Evolutionary conservation across 352 stramenopile genomes (phyloP).

Genomic region (Peronospora tabacina): DNA sequence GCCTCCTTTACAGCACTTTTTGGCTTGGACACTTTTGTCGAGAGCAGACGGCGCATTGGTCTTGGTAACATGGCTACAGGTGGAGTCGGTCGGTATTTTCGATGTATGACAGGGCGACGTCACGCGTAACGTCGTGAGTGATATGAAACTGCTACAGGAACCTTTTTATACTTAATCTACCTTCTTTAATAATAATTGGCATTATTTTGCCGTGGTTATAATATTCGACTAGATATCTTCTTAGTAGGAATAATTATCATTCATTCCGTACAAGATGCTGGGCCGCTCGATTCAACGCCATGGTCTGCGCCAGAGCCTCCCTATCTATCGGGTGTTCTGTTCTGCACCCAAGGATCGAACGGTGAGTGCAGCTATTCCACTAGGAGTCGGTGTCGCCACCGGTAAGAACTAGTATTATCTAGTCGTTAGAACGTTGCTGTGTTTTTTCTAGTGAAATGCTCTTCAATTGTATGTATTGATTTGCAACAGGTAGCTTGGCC

Average conservation of each 20-base stretch:
- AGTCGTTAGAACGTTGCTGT: too few species aligned
- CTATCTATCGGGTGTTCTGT: conserved; percentile 38
- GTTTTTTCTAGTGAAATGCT: conserved; percentile 1
- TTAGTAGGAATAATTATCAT: too few species aligned
- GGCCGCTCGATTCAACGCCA: not conserved
- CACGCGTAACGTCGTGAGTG: conserved; percentile 9
- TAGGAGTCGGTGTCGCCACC: conserved; percentile 36
- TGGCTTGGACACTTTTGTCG: conserved; percentile 12
- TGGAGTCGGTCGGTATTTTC: too few species aligned
- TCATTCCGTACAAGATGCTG: too few species aligned
- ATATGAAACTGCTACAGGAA: conserved; percentile 4
- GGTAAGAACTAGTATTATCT: conserved; percentile 11
- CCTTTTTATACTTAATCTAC: conserved; percentile 1
- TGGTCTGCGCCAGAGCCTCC: conserved; percentile 8
- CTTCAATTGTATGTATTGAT: conserved; percentile 6
- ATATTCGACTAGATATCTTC: too few species aligned
- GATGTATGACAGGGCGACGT: conserved; percentile 3
- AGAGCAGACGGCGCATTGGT: conserved; percentile 12
- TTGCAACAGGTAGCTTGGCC: conserved; percentile 37
- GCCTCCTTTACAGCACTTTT: conserved; percentile 6
- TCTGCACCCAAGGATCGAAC: conserved; percentile 33
- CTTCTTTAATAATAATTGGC: conserved; percentile 1
- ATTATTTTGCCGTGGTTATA: too few species aligned
- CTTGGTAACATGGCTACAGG: too few species aligned
- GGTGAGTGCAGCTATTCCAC: conserved; percentile 35